Evolutionary conservation across 306 rosid genomes (phyloP).

Genomic region (Chamaecrista fasciculata): DNA sequence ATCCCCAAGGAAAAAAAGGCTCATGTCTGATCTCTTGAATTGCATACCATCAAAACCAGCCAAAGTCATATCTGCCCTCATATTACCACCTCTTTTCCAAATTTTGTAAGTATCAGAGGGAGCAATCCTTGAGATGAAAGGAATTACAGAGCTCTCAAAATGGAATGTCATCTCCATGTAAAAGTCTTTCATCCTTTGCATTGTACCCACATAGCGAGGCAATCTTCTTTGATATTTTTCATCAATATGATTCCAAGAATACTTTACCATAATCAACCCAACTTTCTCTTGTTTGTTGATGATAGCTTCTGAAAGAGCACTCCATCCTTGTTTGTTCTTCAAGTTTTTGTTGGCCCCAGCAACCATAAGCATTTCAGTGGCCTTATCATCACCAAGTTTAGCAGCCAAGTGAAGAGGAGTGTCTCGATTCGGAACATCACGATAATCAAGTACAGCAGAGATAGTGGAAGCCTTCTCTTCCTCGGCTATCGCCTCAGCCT

Average conservation of each 20-base stretch:
- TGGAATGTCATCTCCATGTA: slow-evolving; percentile 95
- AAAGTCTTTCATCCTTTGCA: slow-evolving; percentile 83
- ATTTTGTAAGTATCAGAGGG: slow-evolving; percentile 94
- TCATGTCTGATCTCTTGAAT: slow-evolving; percentile 83
- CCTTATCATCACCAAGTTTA: slow-evolving; percentile 58
- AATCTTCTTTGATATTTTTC: slow-evolving; percentile 71
- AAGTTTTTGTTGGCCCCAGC: slow-evolving; percentile 73
- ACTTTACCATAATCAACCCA: slow-evolving; percentile 56
- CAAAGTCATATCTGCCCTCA: slow-evolving; percentile 94
- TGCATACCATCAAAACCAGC: slow-evolving; percentile 93
- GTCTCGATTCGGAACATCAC: slow-evolving; percentile 81
- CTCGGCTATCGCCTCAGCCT: slow-evolving; percentile 66
- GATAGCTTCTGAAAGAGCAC: slow-evolving; percentile 77
- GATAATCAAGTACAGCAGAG: slow-evolving; percentile 57
- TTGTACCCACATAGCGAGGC: slow-evolving; percentile 66
- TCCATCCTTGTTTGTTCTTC: slow-evolving; percentile 90
- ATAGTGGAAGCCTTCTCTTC: slow-evolving; percentile 72
- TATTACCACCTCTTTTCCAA: slow-evolving; percentile 89
- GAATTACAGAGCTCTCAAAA: slow-evolving; percentile 92
- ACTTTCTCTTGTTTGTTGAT: slow-evolving; percentile 60
- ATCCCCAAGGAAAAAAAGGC: slow-evolving; percentile 75
- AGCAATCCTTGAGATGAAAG: slow-evolving; percentile 91
- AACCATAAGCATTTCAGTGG: slow-evolving; percentile 69
- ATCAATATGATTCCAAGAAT: slow-evolving; percentile 56
- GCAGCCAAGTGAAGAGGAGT: slow-evolving; percentile 89